Conservation (phyloP, 345 rosid genomes). For the Citrus reticulata region DNA sequence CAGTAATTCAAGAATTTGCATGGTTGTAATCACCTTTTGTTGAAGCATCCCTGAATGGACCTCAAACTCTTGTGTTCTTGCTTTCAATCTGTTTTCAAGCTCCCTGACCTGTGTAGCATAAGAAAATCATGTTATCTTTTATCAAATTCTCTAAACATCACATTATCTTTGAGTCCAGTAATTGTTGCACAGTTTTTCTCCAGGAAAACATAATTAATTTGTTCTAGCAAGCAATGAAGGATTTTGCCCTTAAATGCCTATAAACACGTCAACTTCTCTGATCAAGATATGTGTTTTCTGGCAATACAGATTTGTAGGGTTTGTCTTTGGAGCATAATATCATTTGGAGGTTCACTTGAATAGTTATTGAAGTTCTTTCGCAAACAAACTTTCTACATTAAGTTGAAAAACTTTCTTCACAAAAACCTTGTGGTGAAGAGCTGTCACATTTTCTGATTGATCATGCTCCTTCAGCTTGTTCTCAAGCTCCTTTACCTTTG, state of each 20-base stretch:
- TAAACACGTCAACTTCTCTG: too few relatives aligned
- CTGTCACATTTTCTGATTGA: conserved; percentile 9
- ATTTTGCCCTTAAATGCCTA: background rate
- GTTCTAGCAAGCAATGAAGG: background rate
- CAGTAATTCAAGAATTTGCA: background rate
- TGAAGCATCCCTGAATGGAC: conserved; percentile 25
- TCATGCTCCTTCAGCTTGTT: conserved; percentile 21
- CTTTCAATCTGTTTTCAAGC: conserved; percentile 31
- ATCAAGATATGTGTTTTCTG: background rate
- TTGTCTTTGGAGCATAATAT: background rate
- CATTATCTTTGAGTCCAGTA: background rate
- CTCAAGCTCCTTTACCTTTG: conserved; percentile 32
- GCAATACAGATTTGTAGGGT: background rate
- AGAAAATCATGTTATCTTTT: background rate
- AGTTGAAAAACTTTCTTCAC: background rate
- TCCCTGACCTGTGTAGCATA: conserved; percentile 27
- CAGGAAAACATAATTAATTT: background rate
- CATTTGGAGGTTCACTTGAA: background rate
- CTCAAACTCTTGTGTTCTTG: conserved; percentile 22
- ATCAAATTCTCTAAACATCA: background rate
- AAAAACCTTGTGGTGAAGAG: conserved; percentile 30
- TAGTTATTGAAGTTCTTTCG: background rate
- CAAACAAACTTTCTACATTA: background rate
- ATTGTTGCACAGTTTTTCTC: background rate
- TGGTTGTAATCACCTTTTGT: conserved; percentile 26